Base-by-base conservation (phyloP, 345 rosid genomes). In the Combretum micranthum region DNA sequence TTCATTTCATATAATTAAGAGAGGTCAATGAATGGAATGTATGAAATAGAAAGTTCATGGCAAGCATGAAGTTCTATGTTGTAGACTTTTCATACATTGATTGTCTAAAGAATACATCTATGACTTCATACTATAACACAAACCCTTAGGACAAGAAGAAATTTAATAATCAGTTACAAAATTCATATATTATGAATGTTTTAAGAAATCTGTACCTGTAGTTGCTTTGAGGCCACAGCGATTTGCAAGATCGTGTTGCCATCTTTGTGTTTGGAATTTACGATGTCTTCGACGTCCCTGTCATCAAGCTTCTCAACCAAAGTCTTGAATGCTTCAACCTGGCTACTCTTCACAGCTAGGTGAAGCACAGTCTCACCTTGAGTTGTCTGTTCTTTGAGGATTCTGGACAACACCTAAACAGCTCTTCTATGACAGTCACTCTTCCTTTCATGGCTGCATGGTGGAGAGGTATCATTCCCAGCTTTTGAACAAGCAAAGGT, bases 381-480 rank as follows among this genome's bases (percentile, higher is more conserved):
- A 44, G 12, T 4, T 46, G 57, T 1, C n/a, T 39, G 12, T 51
- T 47, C 9, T 51, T 12, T 42, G 25, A 14, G 4, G 21, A 25
- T 18, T 58, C 17, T 3, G 47, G 57, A 26, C 46, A 65, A 2
- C 2, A 22, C 15, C 52, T 20, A 13, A 58, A 12, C 52, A 65
- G 25, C 43, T 44, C 50, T 2, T 20, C 19, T 2, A 65, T 44
- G 42, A 52, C 47, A 3, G 2, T 0, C 42, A 60, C 55, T 16
- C 54, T 37, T n/a, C 70, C 70, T 2, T 22, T 60, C 18, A 42
- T 53, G 64, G 61, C 71, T n/a, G 71, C 61, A 18, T 3, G 25
- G 18, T 67, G 71, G 15, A 67, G 61, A 0, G 61, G 52, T 22
- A 47, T 60, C 42, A 25, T 18, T 0, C 64, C 69, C 14, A 13